Percentiles rank a stretch among this genome's conserved stretches.
phyloP scores from a whole-genome alignment of 768 basidiomycete species.

The Pleurotus pulmonarius region DNA sequence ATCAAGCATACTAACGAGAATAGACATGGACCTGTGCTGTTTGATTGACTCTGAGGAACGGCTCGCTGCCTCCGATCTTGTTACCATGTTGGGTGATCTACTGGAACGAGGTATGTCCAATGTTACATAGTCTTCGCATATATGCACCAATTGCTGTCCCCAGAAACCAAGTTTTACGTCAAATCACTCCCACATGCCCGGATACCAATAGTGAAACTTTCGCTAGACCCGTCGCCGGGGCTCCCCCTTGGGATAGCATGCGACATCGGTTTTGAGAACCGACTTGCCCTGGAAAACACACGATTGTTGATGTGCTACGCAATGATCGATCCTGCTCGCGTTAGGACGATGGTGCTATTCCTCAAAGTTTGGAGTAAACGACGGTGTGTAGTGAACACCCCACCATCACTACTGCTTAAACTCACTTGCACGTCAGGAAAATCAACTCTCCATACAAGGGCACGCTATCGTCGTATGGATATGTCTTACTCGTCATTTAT shows the following conservation, averaged over 20 bases:
- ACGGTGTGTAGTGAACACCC: conserved; percentile 45
- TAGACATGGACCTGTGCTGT: conserved; percentile 99
- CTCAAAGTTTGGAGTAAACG: conserved; percentile 99
- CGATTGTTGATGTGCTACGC: conserved; percentile 95
- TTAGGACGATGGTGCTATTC: conserved; percentile 93
- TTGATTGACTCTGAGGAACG: conserved; percentile 86
- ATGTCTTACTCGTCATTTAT: conserved; percentile 96
- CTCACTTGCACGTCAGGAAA: conserved; percentile 51
- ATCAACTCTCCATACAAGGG: conserved; percentile 99
- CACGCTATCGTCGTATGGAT: conserved; percentile 95
- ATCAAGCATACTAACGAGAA: conserved; percentile 11
- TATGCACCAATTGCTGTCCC: conserved; percentile 9
- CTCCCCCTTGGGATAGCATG: conserved; percentile 89
- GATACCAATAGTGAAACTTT: conserved; percentile 98
- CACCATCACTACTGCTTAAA: not conserved
- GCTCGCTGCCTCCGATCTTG: conserved; percentile 81
- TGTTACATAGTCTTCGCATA: not conserved
- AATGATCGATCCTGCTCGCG: conserved; percentile 90
- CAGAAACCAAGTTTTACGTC: conserved; percentile 95
- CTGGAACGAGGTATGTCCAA: conserved; percentile 79
- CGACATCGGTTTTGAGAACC: conserved; percentile 98
- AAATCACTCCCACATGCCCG: conserved; percentile 95
- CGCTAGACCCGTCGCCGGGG: conserved; percentile 80
- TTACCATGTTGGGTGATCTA: conserved; percentile 89
- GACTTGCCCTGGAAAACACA: conserved; percentile 95